Percentiles rank a stretch among this genome's conserved stretches.
Conservation (phyloP, 148 eudicot species). For the Linanthus parryae region DNA sequence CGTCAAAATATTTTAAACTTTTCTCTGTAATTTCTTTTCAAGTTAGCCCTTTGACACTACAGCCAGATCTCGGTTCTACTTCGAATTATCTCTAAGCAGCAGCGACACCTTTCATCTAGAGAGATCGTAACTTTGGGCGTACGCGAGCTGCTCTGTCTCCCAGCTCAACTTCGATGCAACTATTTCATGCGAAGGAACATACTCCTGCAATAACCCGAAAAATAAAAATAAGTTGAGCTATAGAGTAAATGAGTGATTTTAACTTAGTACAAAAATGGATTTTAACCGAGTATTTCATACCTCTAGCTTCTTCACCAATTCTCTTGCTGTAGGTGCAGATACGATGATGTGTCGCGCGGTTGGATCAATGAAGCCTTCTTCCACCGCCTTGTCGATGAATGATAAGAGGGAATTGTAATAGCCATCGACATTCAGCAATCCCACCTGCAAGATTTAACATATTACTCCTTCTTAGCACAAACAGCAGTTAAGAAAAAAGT, state of each 20-base stretch:
- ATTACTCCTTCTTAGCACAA: not conserved
- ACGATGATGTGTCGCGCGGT: conserved; percentile 85
- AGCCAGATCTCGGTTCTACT: conserved; percentile 13
- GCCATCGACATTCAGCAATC: conserved; percentile 93
- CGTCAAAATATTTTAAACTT: conserved; percentile 19
- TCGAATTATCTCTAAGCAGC: conserved; percentile 6
- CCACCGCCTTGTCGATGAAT: conserved; percentile 95
- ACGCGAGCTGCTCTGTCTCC: conserved; percentile 81
- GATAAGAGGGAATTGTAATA: conserved; percentile 82
- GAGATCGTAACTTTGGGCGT: conserved; percentile 41
- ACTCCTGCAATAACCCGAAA: conserved; percentile 39
- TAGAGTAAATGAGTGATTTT: not conserved
- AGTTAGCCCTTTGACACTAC: conserved; percentile 28
- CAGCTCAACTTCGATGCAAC: conserved; percentile 83
- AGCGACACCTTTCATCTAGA: conserved; percentile 33
- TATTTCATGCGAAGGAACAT: conserved; percentile 76
- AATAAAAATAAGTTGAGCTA: not conserved
- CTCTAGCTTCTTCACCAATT: conserved; percentile 80
- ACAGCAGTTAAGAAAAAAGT: not conserved
- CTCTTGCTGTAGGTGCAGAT: conserved; percentile 83
- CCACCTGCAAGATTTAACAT: conserved; percentile 46
- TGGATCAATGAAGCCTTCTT: conserved; percentile 91
- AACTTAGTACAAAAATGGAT: not conserved
- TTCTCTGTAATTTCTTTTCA: conserved; percentile 4
- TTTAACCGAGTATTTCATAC: conserved; percentile 20